Percentiles rank a stretch among this genome's conserved stretches.
Conservation (phyloP, 441 rosid genomes). For the Pelargonium fulgidum region DNA sequence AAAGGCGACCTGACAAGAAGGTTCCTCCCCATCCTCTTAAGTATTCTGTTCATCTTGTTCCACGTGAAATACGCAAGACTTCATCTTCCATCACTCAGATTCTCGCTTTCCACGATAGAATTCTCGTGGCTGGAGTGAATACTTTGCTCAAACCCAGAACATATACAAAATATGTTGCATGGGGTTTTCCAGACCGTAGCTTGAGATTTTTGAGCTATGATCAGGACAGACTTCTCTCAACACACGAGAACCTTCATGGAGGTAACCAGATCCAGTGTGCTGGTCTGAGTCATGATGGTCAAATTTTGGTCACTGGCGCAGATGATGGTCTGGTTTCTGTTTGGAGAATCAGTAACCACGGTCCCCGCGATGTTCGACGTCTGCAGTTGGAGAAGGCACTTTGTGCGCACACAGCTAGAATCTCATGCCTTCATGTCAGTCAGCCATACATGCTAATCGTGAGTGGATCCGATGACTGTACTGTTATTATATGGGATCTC, state of each 20-base stretch:
- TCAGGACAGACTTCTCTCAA: constrained; percentile 84
- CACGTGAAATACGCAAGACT: constrained; percentile 77
- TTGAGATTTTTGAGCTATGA: constrained; percentile 97
- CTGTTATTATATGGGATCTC: constrained; percentile 95
- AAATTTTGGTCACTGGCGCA: constrained; percentile 83
- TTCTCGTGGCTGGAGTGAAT: constrained; percentile 69
- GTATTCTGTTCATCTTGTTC: constrained; percentile 71
- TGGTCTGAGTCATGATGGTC: constrained; percentile 92
- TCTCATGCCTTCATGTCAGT: constrained; percentile 88
- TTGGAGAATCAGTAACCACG: constrained; percentile 79
- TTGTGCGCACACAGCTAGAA: constrained; percentile 72
- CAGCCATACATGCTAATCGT: constrained; percentile 96
- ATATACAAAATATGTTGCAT: constrained; percentile 71
- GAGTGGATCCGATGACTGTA: constrained; percentile 94
- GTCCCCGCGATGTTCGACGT: constrained; percentile 48
- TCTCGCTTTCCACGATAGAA: constrained; percentile 67
- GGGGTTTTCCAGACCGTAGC: constrained; percentile 99
- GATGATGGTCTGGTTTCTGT: constrained; percentile 86
- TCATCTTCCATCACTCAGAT: constrained; percentile 75
- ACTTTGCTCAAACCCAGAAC: constrained; percentile 86
- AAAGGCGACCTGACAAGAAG: constrained; percentile 68
- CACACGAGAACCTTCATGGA: constrained; percentile 98
- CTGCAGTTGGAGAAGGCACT: constrained; percentile 75
- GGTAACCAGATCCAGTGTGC: constrained; percentile 88
- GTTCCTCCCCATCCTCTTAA: constrained; percentile 81